Percentiles rank a stretch among this genome's conserved stretches.
phyloP scores from a whole-genome alignment of 2,329 filamentous ascomycete species.

The Verticillium albo-atrum region DNA sequence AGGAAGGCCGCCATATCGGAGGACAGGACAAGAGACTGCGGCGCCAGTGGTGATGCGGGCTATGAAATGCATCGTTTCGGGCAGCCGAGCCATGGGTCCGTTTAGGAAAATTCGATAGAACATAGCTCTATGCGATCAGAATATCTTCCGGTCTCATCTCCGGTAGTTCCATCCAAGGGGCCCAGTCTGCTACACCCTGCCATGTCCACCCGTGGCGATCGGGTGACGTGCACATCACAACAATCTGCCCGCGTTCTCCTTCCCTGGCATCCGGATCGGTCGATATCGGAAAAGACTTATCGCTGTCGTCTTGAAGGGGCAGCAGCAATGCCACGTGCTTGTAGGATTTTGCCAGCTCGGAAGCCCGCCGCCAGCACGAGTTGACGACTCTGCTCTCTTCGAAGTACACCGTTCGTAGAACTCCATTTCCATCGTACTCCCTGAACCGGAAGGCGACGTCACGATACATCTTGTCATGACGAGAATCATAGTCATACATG shows the following conservation, averaged over 20 bases:
- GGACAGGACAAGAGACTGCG: too few relatives aligned
- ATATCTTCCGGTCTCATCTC: background rate
- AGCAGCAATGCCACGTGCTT: background rate
- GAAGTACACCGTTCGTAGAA: background rate
- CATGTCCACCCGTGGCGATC: background rate
- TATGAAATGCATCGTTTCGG: too few relatives aligned
- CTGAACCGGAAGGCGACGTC: background rate
- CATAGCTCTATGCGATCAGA: background rate
- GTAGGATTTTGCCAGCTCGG: background rate
- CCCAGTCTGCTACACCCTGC: background rate
- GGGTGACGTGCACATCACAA: background rate
- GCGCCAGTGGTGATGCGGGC: too few relatives aligned
- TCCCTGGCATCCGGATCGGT: background rate
- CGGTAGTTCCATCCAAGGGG: background rate
- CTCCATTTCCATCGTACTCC: background rate
- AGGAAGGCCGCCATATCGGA: too few relatives aligned
- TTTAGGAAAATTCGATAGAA: too few relatives aligned
- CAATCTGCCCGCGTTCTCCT: background rate
- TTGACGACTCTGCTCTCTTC: background rate
- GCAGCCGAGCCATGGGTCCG: too few relatives aligned
- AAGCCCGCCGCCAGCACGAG: background rate
- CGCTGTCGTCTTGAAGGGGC: background rate
- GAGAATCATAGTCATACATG: background rate
- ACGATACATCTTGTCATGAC: background rate
- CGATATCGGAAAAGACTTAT: background rate